Conservation (phyloP, 225 moss, liverwort and hornwort genomes). For the Climacium dendroides region DNA sequence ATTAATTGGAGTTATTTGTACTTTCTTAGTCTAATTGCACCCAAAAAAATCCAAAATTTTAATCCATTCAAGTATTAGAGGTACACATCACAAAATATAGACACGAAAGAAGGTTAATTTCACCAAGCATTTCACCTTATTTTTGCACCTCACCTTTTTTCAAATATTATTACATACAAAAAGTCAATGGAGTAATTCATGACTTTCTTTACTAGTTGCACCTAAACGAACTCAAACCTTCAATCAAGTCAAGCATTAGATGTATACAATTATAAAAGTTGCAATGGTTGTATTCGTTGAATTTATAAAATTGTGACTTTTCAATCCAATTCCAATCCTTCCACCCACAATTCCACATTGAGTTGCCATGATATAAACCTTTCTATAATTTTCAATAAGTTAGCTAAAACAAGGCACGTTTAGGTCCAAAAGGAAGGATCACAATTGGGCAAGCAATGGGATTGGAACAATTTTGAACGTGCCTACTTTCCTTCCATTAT, state of each 20-base stretch:
- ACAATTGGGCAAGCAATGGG: accelerated
- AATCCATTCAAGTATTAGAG: background rate
- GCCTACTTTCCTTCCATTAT: background rate
- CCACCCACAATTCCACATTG: background rate
- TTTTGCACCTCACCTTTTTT: background rate
- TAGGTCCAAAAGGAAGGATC: background rate
- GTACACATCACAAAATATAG: background rate
- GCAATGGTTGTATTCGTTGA: background rate
- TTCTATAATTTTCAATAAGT: background rate
- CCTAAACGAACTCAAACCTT: background rate
- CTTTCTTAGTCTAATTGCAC: too few relatives aligned
- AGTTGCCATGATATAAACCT: background rate
- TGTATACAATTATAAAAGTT: background rate
- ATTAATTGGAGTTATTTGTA: background rate
- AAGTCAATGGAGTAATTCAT: background rate
- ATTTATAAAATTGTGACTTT: background rate
- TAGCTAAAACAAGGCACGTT: background rate
- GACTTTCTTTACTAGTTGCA: background rate
- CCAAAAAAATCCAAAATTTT: background rate
- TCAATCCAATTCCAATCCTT: background rate
- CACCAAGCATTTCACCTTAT: background rate
- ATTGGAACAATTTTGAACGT: background rate
- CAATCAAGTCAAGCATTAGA: background rate
- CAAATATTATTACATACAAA: too few relatives aligned
- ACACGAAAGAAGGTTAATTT: accelerated